Conservation (phyloP, 179 eudicot genomes). For the Amaranthus tricolor region DNA sequence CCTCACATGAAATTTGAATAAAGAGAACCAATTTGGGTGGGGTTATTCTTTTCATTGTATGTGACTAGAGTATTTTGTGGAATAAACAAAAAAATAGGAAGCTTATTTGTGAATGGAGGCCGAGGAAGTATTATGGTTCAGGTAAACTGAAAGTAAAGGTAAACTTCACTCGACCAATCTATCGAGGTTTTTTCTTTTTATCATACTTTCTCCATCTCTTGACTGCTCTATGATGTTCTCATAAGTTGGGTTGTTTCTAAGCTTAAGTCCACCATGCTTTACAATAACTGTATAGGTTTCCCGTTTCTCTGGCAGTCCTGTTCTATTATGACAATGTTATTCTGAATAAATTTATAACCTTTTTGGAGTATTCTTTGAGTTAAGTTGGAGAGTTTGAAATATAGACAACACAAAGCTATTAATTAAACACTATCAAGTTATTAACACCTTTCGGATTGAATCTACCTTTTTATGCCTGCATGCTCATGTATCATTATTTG, state of each 20-base stretch:
- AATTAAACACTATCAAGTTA: background rate
- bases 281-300: constrained; percentile 2
- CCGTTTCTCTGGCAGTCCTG: background rate
- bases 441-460: background rate
- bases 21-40: too few relatives aligned
- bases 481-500: background rate
- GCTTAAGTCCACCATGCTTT: background rate
- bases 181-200: background rate
- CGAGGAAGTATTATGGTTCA: background rate
- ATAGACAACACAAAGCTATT: background rate
- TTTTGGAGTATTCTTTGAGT: background rate
- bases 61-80: too few relatives aligned
- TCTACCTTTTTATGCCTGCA: background rate
- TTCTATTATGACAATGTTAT: background rate
- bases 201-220: background rate
- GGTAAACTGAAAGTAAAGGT: background rate
- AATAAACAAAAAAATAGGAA: too few relatives aligned
- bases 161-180: background rate
- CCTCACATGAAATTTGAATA: too few relatives aligned
- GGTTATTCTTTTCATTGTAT: too few relatives aligned
- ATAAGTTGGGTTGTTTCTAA: background rate
- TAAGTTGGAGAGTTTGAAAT: background rate
- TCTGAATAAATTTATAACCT: background rate
- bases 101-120: too few relatives aligned
- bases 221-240: background rate